Conservation (phyloP, 1,284 basidiomycete genomes). For the Somion occarium region DNA sequence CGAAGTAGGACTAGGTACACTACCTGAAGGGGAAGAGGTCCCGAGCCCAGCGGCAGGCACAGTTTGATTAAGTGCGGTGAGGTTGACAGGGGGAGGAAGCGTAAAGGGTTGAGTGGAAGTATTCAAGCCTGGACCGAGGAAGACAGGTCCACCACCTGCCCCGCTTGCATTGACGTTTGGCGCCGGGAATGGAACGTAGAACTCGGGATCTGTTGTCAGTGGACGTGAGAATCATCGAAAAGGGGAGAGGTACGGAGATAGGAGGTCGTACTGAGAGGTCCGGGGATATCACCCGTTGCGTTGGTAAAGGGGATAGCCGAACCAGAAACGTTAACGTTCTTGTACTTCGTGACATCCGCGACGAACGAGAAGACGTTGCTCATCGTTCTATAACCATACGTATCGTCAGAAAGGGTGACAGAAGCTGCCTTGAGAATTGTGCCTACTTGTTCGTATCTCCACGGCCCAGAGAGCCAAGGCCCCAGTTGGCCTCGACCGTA, state of each 20-base stretch:
- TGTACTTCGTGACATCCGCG: constrained; percentile 35
- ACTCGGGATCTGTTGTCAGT: constrained; percentile 19
- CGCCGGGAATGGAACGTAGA: constrained; percentile 39
- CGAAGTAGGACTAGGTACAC: no score
- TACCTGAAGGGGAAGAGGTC: no score
- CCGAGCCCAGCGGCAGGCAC: constrained; percentile 8
- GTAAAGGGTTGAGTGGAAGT: constrained; percentile 27
- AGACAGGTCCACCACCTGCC: constrained; percentile 38
- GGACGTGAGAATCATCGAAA: not conserved
- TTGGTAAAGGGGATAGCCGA: constrained; percentile 26
- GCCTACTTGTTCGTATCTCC: constrained; percentile 42
- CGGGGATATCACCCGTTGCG: constrained; percentile 15
- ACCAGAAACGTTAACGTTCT: constrained; percentile 30
- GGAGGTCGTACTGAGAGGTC: constrained; percentile 21
- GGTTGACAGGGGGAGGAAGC: constrained; percentile 37
- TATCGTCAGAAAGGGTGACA: not conserved
- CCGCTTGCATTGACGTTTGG: constrained; percentile 33
- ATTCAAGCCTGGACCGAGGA: constrained; percentile 32
- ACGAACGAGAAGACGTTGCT: constrained; percentile 47
- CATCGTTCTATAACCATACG: constrained; percentile 24
- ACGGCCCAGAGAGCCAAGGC: constrained; percentile 52
- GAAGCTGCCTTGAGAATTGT: no score
- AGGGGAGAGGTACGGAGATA: not conserved
- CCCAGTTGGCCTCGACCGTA: constrained; percentile 64
- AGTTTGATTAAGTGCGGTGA: constrained; percentile 26